Base-by-base conservation (phyloP, 148 eudicot genomes). In the Vaccinium macrocarpon region DNA sequence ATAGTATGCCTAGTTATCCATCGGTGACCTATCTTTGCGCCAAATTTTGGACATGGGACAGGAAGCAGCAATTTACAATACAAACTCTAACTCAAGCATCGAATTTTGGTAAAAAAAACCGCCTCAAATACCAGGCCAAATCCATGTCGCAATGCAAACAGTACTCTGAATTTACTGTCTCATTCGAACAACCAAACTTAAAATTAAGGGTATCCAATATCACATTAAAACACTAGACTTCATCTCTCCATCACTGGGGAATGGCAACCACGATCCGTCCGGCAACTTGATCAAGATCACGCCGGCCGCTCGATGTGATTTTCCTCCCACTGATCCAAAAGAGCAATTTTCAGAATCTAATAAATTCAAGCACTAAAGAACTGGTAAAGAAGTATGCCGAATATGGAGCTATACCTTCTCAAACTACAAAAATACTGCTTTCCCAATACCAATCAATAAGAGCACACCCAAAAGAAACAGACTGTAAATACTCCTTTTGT, bases 251-350 rank as follows among this genome's bases (percentile, higher is more conserved):
- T 68, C 42, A 68, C 38, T 27, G 73, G 73, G 73, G 35, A 29
- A 68, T 27, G 73, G 73, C 73, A 29, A 68, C 73, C 18, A 68
- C 73, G 16, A 68, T 68, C 73, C 73, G 27, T 68, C 73, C 73
- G 14, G 73, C 73, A 68, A 68, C 73, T 68, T 68, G 73, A 27
- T 68, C 73, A 68, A 68, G 73, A 68, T 68, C 73, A 27, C 73
- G 73, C 73, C 29, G 73, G 73, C 73, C 73, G 16, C 73, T 68
- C 8, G 73, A 68, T 68, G 73, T 68, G 18, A 68, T 68, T 68
- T 68, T 68, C 73, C 73, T 68, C 73, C 73, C 73, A 68, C 73
- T 68, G 73, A 68, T 68, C 9, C 42, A 68, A 18, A 64, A 64
- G 73, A 29, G 25, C 11, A 68, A 68, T 11, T 27, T 23, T 68